phyloP scores from a whole-genome alignment of 257 asterid genomes.

The Przewalskia tangutica region DNA sequence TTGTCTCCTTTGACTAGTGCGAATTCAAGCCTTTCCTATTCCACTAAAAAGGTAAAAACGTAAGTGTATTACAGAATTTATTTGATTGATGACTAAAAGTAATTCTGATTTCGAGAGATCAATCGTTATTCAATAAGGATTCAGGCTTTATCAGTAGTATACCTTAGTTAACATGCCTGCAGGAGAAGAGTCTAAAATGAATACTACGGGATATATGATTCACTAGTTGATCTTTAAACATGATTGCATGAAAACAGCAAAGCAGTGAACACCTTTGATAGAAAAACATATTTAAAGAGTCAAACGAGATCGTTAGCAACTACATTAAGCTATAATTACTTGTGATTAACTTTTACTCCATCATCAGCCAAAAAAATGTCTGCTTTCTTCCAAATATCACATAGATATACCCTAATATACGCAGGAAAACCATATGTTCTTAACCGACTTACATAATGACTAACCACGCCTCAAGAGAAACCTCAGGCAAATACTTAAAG shows the following conservation, averaged over 20 bases:
- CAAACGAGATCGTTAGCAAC: neutral
- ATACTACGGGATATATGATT: neutral
- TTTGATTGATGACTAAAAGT: no score
- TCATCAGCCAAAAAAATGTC: neutral
- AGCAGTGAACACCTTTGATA: neutral
- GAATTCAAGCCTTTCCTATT: neutral
- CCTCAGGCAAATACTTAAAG: conserved; percentile 11
- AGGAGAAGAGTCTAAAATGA: neutral
- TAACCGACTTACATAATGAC: neutral
- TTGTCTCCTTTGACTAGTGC: neutral
- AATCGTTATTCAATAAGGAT: neutral
- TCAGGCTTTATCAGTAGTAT: neutral
- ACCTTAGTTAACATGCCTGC: neutral
- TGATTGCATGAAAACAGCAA: neutral
- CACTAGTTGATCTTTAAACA: neutral
- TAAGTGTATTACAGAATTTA: neutral
- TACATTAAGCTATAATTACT: neutral
- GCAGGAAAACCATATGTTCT: neutral
- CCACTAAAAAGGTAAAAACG: neutral
- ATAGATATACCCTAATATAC: neutral
- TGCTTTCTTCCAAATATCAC: neutral
- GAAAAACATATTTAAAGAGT: neutral
- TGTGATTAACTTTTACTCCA: neutral
- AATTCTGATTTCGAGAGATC: neutral
- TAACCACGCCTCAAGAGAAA: neutral